phyloP scores from a whole-genome alignment of 371 early-diverging fungal genomes.

The Lichtheimia hyalospora region DNA sequence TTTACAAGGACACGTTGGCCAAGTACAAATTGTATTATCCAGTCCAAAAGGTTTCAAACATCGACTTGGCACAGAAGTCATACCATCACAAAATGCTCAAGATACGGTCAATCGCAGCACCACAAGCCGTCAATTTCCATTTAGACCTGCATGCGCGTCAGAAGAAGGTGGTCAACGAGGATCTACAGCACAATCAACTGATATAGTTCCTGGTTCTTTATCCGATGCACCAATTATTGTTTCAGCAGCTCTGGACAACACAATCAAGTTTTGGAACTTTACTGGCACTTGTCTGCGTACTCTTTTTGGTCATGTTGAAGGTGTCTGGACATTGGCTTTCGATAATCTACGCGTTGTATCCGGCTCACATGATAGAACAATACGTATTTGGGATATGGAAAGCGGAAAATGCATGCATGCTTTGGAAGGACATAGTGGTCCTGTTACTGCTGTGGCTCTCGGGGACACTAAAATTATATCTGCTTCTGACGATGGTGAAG shows the following conservation, averaged over 20 bases:
- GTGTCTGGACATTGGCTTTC: constrained; percentile 87
- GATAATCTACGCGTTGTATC: constrained; percentile 90
- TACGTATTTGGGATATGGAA: constrained; percentile 96
- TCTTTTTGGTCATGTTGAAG: constrained; percentile 89
- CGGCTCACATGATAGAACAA: constrained; percentile 85
- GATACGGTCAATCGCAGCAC: not conserved
- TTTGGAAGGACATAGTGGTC: constrained; percentile 63
- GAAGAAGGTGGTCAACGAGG: not conserved
- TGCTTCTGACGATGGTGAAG: constrained; percentile 82
- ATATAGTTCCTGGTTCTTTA: not conserved
- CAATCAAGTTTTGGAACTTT: constrained; percentile 87
- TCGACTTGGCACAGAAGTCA: constrained; percentile 20
- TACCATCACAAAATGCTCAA: not conserved
- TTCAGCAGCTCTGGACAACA: constrained; percentile 88
- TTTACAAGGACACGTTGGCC: constrained; percentile 79
- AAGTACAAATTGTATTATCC: constrained; percentile 68
- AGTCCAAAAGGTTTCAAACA: constrained; percentile 48
- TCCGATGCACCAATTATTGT: constrained; percentile 63
- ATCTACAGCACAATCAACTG: not conserved
- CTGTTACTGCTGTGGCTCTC: constrained; percentile 76
- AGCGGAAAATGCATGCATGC: constrained; percentile 81
- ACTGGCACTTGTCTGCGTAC: constrained; percentile 79
- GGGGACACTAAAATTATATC: constrained; percentile 87
- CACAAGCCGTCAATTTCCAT: not conserved
- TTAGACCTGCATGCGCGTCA: constrained; percentile 20